Evolutionary conservation across 2,329 filamentous ascomycete genomes (phyloP).

Genomic region (Periconia sp.): DNA sequence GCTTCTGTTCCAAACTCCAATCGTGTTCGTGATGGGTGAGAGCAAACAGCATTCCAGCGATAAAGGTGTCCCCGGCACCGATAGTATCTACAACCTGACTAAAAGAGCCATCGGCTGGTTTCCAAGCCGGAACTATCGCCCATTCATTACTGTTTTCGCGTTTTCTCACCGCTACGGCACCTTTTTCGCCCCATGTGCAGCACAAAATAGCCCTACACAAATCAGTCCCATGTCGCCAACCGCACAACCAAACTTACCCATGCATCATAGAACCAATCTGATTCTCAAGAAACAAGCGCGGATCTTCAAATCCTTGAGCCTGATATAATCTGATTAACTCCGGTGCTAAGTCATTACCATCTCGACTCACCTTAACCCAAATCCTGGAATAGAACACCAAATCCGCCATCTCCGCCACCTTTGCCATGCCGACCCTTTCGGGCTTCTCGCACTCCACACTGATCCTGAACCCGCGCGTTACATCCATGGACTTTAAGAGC

Average conservation of each 20-base stretch:
- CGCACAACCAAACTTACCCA: constrained; percentile 46
- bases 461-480: constrained; percentile 51
- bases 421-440: constrained; percentile 58
- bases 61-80: constrained; percentile 75
- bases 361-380: constrained; percentile 58
- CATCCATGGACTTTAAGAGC: constrained; percentile 49
- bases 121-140: constrained; percentile 11
- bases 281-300: constrained; percentile 36
- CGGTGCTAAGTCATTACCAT: background rate
- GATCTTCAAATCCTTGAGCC: constrained; percentile 19
- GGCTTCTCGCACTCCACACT: constrained; percentile 77
- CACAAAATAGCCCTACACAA: constrained; percentile 42
- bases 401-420: constrained; percentile 64
- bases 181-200: constrained; percentile 63
- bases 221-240: background rate
- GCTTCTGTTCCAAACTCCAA: constrained; percentile 53
- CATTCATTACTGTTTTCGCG: constrained; percentile 12
- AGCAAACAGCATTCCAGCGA: constrained; percentile 69
- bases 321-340: background rate
- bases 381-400: constrained; percentile 72
- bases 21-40: constrained; percentile 53
- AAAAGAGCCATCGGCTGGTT: background rate
- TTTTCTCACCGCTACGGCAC: constrained; percentile 52
- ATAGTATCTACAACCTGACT: constrained; percentile 56
- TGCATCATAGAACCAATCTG: constrained; percentile 29